Evolutionary conservation across 208 protist species (phyloP).

Genomic region (Porcisia hertigi): DNA sequence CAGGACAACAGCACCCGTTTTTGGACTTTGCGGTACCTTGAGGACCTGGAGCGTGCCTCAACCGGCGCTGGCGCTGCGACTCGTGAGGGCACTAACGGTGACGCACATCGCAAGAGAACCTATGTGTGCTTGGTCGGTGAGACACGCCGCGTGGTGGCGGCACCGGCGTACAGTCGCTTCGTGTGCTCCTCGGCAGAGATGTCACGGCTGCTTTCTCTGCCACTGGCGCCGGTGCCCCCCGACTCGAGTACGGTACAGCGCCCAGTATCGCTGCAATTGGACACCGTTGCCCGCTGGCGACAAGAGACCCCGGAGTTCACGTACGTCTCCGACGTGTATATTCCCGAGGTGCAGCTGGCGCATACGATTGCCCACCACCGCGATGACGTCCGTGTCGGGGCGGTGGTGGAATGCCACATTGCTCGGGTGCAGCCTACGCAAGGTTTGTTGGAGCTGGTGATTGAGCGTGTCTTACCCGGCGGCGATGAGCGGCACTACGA

Average conservation of each 20-base stretch:
- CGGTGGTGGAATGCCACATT: conserved; percentile 73
- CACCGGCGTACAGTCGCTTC: conserved; percentile 62
- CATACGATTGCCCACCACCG: conserved; percentile 69
- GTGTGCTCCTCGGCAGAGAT: conserved; percentile 8
- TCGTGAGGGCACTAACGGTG: neutral
- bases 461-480: conserved; percentile 46
- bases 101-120: conserved; percentile 20
- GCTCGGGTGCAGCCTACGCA: conserved; percentile 62
- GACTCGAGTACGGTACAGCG: neutral
- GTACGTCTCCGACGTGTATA: conserved; percentile 84
- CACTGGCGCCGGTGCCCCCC: neutral
- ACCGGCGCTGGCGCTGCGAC: neutral
- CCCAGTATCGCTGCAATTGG: conserved; percentile 14
- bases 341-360: conserved; percentile 77
- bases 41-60: conserved; percentile 30
- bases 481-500: conserved; percentile 73
- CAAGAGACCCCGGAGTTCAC: conserved; percentile 18
- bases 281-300: conserved; percentile 10
- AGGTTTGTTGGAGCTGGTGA: conserved; percentile 59
- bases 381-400: conserved; percentile 66
- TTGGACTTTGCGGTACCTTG: conserved; percentile 74
- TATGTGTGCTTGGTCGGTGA: conserved; percentile 78
- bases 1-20: conserved; percentile 83
- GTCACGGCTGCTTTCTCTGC: conserved; percentile 16
- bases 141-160: conserved; percentile 58